Conservation (phyloP, 495 filamentous ascomycete genomes). For the Neurospora terricola region DNA sequence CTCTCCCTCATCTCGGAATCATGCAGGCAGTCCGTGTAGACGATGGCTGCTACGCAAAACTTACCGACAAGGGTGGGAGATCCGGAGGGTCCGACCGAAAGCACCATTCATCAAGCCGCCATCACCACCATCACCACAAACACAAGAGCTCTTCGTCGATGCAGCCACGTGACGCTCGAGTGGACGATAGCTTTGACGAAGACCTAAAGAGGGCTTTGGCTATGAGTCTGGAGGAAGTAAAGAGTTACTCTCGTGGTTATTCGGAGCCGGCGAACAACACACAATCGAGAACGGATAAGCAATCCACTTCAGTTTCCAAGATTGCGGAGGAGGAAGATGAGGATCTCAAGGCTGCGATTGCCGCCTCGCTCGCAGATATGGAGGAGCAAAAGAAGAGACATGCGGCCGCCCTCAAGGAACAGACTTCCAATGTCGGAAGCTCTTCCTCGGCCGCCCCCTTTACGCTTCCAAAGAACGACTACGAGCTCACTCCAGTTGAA, state of each 20-base stretch:
- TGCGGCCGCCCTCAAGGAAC: conserved; percentile 68
- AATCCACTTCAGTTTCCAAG: conserved; percentile 26
- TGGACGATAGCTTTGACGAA: conserved; percentile 81
- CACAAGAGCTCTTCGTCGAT: conserved; percentile 43
- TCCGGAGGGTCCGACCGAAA: conserved; percentile 14
- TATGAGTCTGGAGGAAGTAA: conserved; percentile 93
- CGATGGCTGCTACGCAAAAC: conserved; percentile 85
- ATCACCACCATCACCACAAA: conserved; percentile 22
- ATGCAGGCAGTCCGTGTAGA: conserved; percentile 88
- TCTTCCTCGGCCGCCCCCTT: conserved; percentile 32
- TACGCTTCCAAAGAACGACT: conserved; percentile 70
- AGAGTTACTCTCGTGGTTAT: conserved; percentile 44
- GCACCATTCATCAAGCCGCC: background rate
- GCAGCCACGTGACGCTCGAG: conserved; percentile 81
- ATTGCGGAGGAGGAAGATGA: conserved; percentile 75
- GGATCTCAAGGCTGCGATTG: conserved; percentile 91
- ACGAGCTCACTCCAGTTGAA: conserved; percentile 88
- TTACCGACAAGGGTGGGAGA: conserved; percentile 62
- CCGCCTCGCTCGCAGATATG: conserved; percentile 94
- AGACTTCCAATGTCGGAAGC: conserved; percentile 37
- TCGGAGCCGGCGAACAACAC: conserved; percentile 29
- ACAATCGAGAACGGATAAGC: conserved; percentile 31
- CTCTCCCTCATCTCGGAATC: conserved; percentile 88
- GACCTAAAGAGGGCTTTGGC: conserved; percentile 86
- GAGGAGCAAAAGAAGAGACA: conserved; percentile 93